phyloP scores from a whole-genome alignment of 192 early-diverging fungal species.

The Allomyces javanicus region DNA sequence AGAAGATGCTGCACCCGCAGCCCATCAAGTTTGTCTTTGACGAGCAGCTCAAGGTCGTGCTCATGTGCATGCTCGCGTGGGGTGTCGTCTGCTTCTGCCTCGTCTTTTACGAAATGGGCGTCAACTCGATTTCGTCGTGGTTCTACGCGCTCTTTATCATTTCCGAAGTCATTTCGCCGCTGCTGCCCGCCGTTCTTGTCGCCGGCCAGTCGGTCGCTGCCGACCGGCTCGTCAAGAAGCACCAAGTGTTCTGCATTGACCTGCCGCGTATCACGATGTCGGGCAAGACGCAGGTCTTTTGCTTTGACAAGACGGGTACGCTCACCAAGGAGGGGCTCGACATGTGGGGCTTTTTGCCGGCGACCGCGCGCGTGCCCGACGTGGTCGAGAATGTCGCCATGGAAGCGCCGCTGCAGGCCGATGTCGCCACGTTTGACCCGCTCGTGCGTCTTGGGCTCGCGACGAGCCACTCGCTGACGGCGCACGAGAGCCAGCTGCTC shows the following conservation, averaged over 20 bases:
- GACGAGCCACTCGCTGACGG: slow-evolving; percentile 45
- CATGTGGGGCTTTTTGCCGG: slow-evolving; percentile 21
- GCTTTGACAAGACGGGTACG: slow-evolving; percentile 64
- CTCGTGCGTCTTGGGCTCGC: slow-evolving; percentile 22
- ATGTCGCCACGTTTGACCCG: slow-evolving; percentile 9
- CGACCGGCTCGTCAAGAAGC: slow-evolving; percentile 31
- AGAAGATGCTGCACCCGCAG: slow-evolving; percentile 53
- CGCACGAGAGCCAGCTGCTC: slow-evolving; percentile 29
- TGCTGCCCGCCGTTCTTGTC: slow-evolving; percentile 52
- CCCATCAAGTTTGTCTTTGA: slow-evolving; percentile 54
- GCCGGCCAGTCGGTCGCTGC: slow-evolving; percentile 51
- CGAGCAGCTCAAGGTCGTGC: slow-evolving; percentile 54
- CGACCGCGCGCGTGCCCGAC: neutral
- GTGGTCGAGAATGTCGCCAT: slow-evolving; percentile 10
- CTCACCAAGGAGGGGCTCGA: slow-evolving; percentile 54
- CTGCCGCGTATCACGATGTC: slow-evolving; percentile 48
- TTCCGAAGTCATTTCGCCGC: slow-evolving; percentile 43
- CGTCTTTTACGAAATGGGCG: slow-evolving; percentile 35
- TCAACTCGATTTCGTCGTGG: slow-evolving; percentile 40
- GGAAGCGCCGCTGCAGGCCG: slow-evolving; percentile 1
- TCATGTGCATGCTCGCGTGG: slow-evolving; percentile 42
- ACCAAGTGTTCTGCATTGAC: slow-evolving; percentile 49
- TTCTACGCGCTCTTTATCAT: slow-evolving; percentile 56
- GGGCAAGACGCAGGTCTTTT: slow-evolving; percentile 57
- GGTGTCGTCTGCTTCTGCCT: slow-evolving; percentile 36